Base-by-base conservation (phyloP, 2,329 filamentous ascomycete species). In the Stachybotrys chlorohalonatus region DNA sequence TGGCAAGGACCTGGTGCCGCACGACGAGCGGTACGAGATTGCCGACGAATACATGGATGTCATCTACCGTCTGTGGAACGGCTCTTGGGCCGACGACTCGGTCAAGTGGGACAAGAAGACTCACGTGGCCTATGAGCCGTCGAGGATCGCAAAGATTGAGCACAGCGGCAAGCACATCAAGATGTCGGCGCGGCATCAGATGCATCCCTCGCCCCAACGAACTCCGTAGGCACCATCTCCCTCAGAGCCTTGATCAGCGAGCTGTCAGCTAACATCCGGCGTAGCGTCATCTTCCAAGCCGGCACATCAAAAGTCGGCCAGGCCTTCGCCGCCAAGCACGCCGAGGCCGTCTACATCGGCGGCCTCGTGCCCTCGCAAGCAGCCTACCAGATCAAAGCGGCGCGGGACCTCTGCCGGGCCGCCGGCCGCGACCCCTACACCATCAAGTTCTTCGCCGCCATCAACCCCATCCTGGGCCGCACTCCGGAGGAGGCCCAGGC, bases 121-220 rank as follows among this genome's bases (percentile, higher is more conserved):
- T 11, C 82, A 84, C 59, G 74, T 73, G 36, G 85, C 84, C 61
- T 74, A 79, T 6, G 76, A 84, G 57, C 83, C 84, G 0, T 73
- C 77, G 48, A 79, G 80, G 60, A 78, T 86, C 55, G 75, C 81
- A 24, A 75, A 75, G 9, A 86, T 86, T 59, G 76, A 83, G 54
- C 82, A 86, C 61, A 64, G 77, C 9, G 83, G 83, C 1, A 80
- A 81, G 53, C 84, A 78, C 64, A 78, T 77, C 61, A 67, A 66
- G 48, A 68, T 78, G 4, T 69, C 68, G 55, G 70, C 73, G 15
- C 68, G 70, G 1, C 74, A 76, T 54, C 75, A 77, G 31, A 75
- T 80, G 36, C 75, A 81, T 51, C 80, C 80, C 0, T 81, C 79
- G 0, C 78, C 79, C 5, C 80, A 83, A 59, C 68, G 80, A 1